A percentile compares a stretch with the other conserved stretches of the same genome.
phyloP scores from a whole-genome alignment of 2,329 filamentous ascomycete species.

The Tolypocladium endophyticum region DNA sequence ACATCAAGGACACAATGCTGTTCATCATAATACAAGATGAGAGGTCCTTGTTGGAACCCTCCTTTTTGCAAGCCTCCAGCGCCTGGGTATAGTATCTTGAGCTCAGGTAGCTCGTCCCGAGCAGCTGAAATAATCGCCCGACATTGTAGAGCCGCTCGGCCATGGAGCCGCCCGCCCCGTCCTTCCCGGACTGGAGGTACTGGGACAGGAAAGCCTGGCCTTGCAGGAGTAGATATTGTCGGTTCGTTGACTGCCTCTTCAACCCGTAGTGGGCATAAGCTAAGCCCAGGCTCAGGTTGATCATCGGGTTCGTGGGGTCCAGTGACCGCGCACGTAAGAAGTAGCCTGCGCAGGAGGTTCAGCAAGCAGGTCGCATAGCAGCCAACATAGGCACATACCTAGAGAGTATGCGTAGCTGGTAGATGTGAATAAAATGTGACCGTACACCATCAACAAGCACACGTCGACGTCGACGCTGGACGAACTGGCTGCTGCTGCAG shows the following conservation, averaged over 20 bases:
- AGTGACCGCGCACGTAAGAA: conserved; percentile 70
- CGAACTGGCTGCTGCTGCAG: not conserved
- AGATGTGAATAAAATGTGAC: conserved; percentile 76
- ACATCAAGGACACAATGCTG: conserved; percentile 18
- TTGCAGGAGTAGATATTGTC: conserved; percentile 79
- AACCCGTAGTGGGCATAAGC: conserved; percentile 82
- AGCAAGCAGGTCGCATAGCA: not conserved
- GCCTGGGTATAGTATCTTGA: conserved; percentile 54
- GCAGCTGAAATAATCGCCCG: conserved; percentile 25
- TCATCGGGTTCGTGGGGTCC: conserved; percentile 63
- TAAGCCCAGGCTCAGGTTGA: conserved; percentile 72
- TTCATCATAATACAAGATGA: conserved; percentile 20
- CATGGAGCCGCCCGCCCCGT: conserved; percentile 3
- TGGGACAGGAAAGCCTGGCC: conserved; percentile 65
- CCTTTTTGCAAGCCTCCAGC: conserved; percentile 5
- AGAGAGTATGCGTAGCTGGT: conserved; percentile 76
- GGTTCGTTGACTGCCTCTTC: conserved; percentile 81
- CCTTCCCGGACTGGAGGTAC: conserved; percentile 13
- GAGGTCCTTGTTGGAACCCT: conserved; percentile 10
- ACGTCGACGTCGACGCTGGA: conserved; percentile 50
- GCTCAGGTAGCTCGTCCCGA: conserved; percentile 42
- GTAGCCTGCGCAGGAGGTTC: conserved; percentile 44
- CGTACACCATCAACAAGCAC: conserved; percentile 77
- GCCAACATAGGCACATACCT: conserved; percentile 33
- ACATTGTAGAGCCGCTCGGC: conserved; percentile 28